phyloP scores from a whole-genome alignment of 768 basidiomycete genomes.

The Gloeopeniophorella convolvens region DNA sequence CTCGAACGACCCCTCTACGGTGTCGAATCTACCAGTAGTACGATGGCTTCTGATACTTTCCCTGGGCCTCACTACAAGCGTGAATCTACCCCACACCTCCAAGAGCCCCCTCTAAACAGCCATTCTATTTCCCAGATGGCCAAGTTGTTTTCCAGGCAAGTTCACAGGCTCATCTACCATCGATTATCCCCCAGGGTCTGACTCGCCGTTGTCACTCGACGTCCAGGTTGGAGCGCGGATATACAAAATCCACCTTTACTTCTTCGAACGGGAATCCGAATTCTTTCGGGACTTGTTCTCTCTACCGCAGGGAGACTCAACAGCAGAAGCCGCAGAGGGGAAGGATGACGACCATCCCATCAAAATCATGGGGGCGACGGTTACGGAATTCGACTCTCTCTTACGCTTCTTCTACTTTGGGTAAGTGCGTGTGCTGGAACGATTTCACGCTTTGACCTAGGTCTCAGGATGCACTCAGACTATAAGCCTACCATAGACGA shows the following conservation, averaged over 20 bases:
- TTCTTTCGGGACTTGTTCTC: conserved; percentile 17
- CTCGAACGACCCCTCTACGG: no score
- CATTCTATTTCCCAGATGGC: no score
- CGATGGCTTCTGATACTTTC: no score
- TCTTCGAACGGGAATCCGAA: conserved; percentile 17
- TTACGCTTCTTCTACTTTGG: conserved; percentile 21
- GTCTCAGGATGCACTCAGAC: conserved; percentile 1
- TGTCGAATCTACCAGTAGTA: no score
- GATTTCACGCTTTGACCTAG: neutral
- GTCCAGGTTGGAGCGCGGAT: conserved; percentile 16
- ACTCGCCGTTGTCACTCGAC: neutral
- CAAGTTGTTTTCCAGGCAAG: conserved; percentile 8
- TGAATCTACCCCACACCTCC: no score
- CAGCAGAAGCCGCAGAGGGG: conserved; percentile 15
- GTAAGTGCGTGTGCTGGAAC: neutral
- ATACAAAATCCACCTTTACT: conserved; percentile 22
- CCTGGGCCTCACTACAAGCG: no score
- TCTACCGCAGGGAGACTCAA: conserved; percentile 18
- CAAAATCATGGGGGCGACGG: conserved; percentile 10
- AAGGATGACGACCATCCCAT: conserved; percentile 20
- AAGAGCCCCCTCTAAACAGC: no score
- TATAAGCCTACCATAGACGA: neutral
- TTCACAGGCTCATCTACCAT: neutral
- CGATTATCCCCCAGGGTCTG: neutral
- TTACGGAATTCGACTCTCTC: conserved; percentile 17